Percentiles rank a stretch among this genome's conserved stretches.
Conservation (phyloP, 2,329 filamentous ascomycete genomes). For the Thielaviopsis musarum region DNA sequence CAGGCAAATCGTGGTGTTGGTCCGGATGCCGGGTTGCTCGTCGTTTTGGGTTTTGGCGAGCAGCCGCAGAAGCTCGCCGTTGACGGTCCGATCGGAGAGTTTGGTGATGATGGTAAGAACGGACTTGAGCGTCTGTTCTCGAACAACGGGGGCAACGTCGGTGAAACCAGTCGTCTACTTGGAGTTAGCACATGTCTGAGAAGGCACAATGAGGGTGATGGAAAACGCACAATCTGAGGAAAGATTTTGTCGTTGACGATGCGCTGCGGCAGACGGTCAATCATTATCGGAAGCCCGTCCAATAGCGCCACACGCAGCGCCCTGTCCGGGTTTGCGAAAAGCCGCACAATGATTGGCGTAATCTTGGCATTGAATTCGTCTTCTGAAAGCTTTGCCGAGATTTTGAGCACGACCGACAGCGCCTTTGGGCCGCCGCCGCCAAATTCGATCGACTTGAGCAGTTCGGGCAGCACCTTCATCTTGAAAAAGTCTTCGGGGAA, state of each 20-base stretch:
- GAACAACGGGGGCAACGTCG: constrained; percentile 74
- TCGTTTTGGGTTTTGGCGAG: constrained; percentile 94
- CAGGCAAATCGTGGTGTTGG: constrained; percentile 93
- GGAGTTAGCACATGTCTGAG: not conserved
- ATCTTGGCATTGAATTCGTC: constrained; percentile 81
- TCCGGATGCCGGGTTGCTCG: constrained; percentile 90
- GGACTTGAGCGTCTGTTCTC: constrained; percentile 92
- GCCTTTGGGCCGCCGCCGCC: constrained; percentile 89
- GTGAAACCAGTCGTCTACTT: constrained; percentile 77
- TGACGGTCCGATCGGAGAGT: constrained; percentile 80
- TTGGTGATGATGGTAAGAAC: constrained; percentile 77
- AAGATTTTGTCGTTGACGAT: constrained; percentile 94
- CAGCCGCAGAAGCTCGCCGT: constrained; percentile 79
- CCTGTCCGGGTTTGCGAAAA: constrained; percentile 83
- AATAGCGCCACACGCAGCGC: constrained; percentile 81
- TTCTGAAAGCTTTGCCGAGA: constrained; percentile 66
- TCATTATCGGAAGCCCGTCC: constrained; percentile 79
- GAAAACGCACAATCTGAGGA: constrained; percentile 58
- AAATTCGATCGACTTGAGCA: constrained; percentile 98
- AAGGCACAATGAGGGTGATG: not conserved
- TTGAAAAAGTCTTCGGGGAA: constrained; percentile 98
- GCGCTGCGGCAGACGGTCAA: constrained; percentile 75
- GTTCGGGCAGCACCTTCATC: constrained; percentile 84
- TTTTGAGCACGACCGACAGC: constrained; percentile 76
- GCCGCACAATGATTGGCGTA: constrained; percentile 67